Evolutionary conservation across 2,329 filamentous ascomycete genomes (phyloP).

Genomic region (Pseudodiploospora longispora): DNA sequence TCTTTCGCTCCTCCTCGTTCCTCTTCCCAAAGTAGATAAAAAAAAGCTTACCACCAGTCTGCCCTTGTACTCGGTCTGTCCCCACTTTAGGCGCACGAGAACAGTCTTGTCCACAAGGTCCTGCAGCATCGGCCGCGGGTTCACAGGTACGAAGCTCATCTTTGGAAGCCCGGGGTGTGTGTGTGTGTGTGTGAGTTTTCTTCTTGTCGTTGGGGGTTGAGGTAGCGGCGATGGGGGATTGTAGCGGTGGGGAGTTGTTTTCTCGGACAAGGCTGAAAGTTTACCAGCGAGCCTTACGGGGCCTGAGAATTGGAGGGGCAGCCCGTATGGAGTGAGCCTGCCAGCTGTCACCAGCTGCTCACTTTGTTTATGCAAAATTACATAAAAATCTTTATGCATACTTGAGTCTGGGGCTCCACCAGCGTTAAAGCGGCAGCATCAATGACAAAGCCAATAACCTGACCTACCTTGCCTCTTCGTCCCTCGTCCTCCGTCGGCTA

Average conservation of each 20-base stretch:
- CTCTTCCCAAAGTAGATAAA: not conserved
- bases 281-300: not conserved
- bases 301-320: too few relatives aligned
- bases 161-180: conserved; percentile 6
- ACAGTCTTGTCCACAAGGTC: conserved; percentile 86
- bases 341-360: too few relatives aligned
- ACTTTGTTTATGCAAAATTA: too few relatives aligned
- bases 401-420: too few relatives aligned
- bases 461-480: too few relatives aligned
- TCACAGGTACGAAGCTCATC: conserved; percentile 73
- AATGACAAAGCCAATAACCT: too few relatives aligned
- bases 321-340: too few relatives aligned
- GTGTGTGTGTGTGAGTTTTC: not conserved
- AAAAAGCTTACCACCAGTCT: conserved; percentile 50
- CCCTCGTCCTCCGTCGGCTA: too few relatives aligned
- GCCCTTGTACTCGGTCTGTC: conserved; percentile 94
- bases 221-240: not conserved
- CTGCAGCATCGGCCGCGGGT: conserved; percentile 95
- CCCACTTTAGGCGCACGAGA: conserved; percentile 93
- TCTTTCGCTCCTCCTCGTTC: not conserved
- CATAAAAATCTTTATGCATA: too few relatives aligned
- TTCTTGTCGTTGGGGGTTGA: not conserved
- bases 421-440: too few relatives aligned
- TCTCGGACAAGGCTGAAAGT: conserved; percentile 9
- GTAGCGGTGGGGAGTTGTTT: not conserved